Evolutionary conservation across 805 yeast species (phyloP).

Genomic region (Zygotorulaspora sp.): DNA sequence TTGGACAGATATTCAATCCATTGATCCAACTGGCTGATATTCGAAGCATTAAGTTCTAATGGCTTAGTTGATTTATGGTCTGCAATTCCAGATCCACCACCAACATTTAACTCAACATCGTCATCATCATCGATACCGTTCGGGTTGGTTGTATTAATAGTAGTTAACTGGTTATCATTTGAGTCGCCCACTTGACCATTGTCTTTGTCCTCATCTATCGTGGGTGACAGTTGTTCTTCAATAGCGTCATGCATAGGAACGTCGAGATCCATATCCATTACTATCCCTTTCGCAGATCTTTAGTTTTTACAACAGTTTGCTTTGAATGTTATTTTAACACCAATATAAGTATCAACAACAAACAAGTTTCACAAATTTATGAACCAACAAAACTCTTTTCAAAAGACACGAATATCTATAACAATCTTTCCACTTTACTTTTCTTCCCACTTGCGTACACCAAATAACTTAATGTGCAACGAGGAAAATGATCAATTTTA

Average conservation of each 20-base stretch:
- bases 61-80: slow-evolving; percentile 39
- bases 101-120: slow-evolving; percentile 29
- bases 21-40: slow-evolving; percentile 67
- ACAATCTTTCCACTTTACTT: too few species aligned
- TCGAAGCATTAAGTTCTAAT: slow-evolving; percentile 39
- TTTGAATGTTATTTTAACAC: not conserved
- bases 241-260: slow-evolving; percentile 81
- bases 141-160: slow-evolving; percentile 25
- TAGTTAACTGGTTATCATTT: slow-evolving; percentile 10
- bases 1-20: slow-evolving; percentile 79
- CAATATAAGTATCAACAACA: not conserved
- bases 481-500: too few species aligned
- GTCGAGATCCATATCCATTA: slow-evolving; percentile 74
- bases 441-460: too few species aligned
- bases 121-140: slow-evolving; percentile 27
- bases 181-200: slow-evolving; percentile 9
- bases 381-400: too few species aligned
- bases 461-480: too few species aligned
- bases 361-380: too few species aligned
- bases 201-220: slow-evolving; percentile 29
- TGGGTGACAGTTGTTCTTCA: slow-evolving; percentile 35
- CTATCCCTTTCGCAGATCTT: slow-evolving; percentile 1
- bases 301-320: too few species aligned
- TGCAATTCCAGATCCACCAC: slow-evolving; percentile 36
- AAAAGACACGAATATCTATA: too few species aligned